Conservation (phyloP, 768 basidiomycete species). For the Hypsizygus marmoreus region DNA sequence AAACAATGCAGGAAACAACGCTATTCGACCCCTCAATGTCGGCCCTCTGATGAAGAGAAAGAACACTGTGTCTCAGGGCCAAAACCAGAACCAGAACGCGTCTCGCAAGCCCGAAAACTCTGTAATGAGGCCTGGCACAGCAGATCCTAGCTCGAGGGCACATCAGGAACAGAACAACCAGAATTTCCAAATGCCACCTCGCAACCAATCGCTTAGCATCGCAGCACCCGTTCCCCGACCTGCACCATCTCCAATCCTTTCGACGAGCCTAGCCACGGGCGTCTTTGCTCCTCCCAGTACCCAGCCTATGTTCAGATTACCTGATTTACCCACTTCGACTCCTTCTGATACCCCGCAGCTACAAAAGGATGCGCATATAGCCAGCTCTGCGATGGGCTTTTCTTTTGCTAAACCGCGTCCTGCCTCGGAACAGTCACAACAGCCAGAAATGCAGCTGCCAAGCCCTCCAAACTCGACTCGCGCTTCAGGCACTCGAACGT, state of each 20-base stretch:
- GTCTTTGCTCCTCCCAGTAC: slow-evolving; percentile 21
- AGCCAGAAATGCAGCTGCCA: slow-evolving; percentile 12
- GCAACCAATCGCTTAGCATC: slow-evolving; percentile 13
- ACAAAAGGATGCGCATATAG: slow-evolving; percentile 22
- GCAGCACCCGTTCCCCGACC: slow-evolving; percentile 27
- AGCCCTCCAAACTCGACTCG: slow-evolving; percentile 17
- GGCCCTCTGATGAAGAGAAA: slow-evolving; percentile 14
- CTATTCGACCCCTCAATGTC: slow-evolving; percentile 16
- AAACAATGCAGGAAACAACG: neutral
- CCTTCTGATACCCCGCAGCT: neutral
- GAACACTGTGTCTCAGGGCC: slow-evolving; percentile 5
- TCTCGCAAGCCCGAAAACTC: slow-evolving; percentile 7
- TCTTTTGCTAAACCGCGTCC: slow-evolving; percentile 14
- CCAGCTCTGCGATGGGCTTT: slow-evolving; percentile 14
- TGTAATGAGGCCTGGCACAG: slow-evolving; percentile 27
- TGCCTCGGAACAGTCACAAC: neutral
- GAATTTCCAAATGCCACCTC: neutral
- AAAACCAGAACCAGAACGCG: slow-evolving; percentile 4
- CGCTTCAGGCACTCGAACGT: slow-evolving; percentile 1
- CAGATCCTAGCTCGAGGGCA: slow-evolving; percentile 23
- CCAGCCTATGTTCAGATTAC: slow-evolving; percentile 11
- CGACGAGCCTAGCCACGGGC: slow-evolving; percentile 16
- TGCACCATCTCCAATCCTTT: slow-evolving; percentile 20
- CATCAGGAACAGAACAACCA: slow-evolving; percentile 4
- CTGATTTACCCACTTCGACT: slow-evolving; percentile 12